These are phyloP conservation scores for Apiotrichum gamsii DNA, from an alignment of 1,284 basidiomycete genomes.

Conservation along the genomic window DNA sequence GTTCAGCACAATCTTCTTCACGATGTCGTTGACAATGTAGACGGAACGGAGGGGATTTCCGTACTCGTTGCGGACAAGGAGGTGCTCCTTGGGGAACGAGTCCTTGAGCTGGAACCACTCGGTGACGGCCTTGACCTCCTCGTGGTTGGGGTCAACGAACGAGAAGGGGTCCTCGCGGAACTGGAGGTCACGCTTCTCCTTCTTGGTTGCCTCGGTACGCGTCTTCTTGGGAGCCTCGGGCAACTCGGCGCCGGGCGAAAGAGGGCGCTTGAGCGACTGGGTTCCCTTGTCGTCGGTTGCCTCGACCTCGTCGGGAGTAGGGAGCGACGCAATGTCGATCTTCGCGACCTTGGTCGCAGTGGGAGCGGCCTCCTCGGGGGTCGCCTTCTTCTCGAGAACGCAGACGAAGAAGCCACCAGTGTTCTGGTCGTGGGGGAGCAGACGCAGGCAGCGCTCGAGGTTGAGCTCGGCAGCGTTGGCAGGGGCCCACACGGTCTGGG, in stretches of 20 bases:
- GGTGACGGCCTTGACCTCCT: conserved; percentile 59
- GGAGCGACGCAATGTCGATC: conserved; percentile 7
- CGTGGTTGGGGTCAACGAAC: conserved; percentile 65
- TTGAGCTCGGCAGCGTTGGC: conserved; percentile 57
- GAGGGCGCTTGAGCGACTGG: conserved; percentile 20
- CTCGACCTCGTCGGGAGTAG: conserved; percentile 15
- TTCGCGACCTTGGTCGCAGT: conserved; percentile 1
- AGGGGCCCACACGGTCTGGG: conserved; percentile 73
- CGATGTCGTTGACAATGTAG: conserved; percentile 81
- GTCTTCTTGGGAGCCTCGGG: conserved; percentile 17
- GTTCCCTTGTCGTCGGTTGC: conserved; percentile 21
- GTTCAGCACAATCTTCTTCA: conserved; percentile 68
- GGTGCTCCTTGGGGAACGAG: conserved; percentile 56
- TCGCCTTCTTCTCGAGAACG: conserved; percentile 59
- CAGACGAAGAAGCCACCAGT: conserved; percentile 97
- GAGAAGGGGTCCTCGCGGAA: conserved; percentile 92
- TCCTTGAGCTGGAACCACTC: conserved; percentile 66
- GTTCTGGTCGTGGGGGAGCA: conserved; percentile 94
- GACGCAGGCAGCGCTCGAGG: conserved; percentile 67
- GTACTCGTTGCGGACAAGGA: conserved; percentile 80
- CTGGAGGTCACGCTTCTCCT: conserved; percentile 47
- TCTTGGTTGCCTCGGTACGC: conserved; percentile 24
- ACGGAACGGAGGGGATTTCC: conserved; percentile 73
- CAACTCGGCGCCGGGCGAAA: conserved; percentile 22
- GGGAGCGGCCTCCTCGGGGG: neutral